A percentile compares a stretch with the other conserved stretches of the same genome.
phyloP scores from a whole-genome alignment of 768 basidiomycete species.

The Paxillus ammoniavirescens region DNA sequence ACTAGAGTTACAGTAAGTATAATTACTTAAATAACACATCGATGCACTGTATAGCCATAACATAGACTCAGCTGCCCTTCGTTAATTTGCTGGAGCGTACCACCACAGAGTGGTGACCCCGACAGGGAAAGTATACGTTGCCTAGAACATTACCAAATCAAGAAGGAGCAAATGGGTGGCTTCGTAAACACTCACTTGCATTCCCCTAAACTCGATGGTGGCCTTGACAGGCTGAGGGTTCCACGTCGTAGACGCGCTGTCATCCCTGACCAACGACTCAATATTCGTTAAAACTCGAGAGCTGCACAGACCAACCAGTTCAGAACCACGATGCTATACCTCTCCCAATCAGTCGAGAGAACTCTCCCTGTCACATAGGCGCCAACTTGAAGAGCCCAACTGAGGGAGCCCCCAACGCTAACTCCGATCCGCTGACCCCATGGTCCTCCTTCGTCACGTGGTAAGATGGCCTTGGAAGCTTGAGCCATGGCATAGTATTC shows the following conservation, averaged over 20 bases:
- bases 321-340: constrained; percentile 72
- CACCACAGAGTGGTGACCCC: constrained; percentile 62
- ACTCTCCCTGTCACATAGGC: constrained; percentile 63
- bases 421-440: constrained; percentile 69
- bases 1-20: not conserved
- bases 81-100: constrained; percentile 32
- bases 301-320: constrained; percentile 47
- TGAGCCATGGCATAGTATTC: constrained; percentile 80
- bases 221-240: constrained; percentile 52
- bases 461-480: constrained; percentile 69
- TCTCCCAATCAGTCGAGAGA: constrained; percentile 52
- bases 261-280: constrained; percentile 37
- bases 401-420: constrained; percentile 52
- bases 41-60: not conserved
- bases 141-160: constrained; percentile 33
- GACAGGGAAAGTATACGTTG: constrained; percentile 74
- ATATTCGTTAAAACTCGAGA: not conserved
- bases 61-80: too few species aligned
- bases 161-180: not conserved
- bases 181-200: constrained; percentile 42
- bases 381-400: constrained; percentile 60
- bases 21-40: not conserved
- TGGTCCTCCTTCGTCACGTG: constrained; percentile 65
- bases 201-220: constrained; percentile 64
- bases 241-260: constrained; percentile 42